Evolutionary conservation across 345 rosid species (phyloP).

Genomic region (Salix udensis): DNA sequence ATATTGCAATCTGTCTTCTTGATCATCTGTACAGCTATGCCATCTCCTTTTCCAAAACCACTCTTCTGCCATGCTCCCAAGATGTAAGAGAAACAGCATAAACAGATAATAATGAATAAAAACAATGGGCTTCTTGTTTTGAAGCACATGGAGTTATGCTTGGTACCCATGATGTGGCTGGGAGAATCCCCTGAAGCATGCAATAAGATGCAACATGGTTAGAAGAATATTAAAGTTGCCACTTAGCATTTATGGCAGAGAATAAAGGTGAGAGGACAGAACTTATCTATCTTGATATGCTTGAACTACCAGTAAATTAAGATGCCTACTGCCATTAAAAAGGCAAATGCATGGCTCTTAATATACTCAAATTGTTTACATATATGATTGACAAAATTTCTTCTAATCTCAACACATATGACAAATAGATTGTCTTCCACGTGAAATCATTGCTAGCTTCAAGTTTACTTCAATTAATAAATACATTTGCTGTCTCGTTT

Average conservation of each 20-base stretch:
- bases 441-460: neutral
- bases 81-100: conserved; percentile 87
- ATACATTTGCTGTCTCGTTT: neutral
- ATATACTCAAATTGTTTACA: neutral
- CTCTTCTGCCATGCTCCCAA: conserved; percentile 96
- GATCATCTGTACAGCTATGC: conserved; percentile 61
- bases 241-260: neutral
- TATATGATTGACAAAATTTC: neutral
- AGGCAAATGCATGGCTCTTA: neutral
- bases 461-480: neutral
- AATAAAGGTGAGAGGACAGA: neutral
- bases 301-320: neutral
- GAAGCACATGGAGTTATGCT: conserved; percentile 43
- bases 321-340: neutral
- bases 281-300: neutral
- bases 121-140: conserved; percentile 60
- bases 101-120: conserved; percentile 61
- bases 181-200: conserved; percentile 9
- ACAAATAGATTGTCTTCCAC: conserved; percentile 1
- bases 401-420: neutral
- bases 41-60: conserved; percentile 90
- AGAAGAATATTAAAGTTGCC: neutral
- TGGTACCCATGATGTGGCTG: conserved; percentile 48
- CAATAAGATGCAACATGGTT: neutral
- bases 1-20: conserved; percentile 65